phyloP scores from a whole-genome alignment of 2,329 filamentous ascomycete species.

The Trichoderma pleuroti region DNA sequence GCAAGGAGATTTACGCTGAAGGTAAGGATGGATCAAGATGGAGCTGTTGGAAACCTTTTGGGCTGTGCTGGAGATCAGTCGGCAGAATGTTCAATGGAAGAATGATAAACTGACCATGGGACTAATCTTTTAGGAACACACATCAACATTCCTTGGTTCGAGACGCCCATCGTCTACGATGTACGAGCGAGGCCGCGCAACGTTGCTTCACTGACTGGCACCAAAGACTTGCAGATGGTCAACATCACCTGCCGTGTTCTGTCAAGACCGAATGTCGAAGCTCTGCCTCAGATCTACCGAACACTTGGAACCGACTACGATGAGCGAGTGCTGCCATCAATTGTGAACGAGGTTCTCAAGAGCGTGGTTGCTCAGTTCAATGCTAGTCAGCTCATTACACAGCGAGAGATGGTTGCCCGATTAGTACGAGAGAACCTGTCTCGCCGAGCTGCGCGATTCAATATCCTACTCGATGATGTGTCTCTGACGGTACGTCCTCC shows the following conservation, averaged over 20 bases:
- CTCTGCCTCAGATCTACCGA: constrained; percentile 93
- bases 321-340: constrained; percentile 91
- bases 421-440: constrained; percentile 92
- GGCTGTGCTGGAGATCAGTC: not conserved
- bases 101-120: constrained; percentile 20
- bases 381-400: constrained; percentile 94
- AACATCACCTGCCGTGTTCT: constrained; percentile 99
- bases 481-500: constrained; percentile 73
- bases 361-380: constrained; percentile 99
- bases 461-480: constrained; percentile 95
- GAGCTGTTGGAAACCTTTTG: not conserved
- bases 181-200: constrained; percentile 97
- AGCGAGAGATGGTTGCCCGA: constrained; percentile 92
- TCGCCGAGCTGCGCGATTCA: constrained; percentile 87
- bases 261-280: constrained; percentile 80
- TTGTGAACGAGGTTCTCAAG: constrained; percentile 98
- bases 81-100: not conserved
- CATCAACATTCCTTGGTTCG: constrained; percentile 91
- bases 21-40: constrained; percentile 47
- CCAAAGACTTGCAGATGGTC: constrained; percentile 99
- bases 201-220: constrained; percentile 93
- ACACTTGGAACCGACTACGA: constrained; percentile 95
- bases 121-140: constrained; percentile 68
- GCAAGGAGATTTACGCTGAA: constrained; percentile 95
- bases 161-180: constrained; percentile 94